Conservation (phyloP, 2,329 filamentous ascomycete genomes). For the Talaromyces sp. region DNA sequence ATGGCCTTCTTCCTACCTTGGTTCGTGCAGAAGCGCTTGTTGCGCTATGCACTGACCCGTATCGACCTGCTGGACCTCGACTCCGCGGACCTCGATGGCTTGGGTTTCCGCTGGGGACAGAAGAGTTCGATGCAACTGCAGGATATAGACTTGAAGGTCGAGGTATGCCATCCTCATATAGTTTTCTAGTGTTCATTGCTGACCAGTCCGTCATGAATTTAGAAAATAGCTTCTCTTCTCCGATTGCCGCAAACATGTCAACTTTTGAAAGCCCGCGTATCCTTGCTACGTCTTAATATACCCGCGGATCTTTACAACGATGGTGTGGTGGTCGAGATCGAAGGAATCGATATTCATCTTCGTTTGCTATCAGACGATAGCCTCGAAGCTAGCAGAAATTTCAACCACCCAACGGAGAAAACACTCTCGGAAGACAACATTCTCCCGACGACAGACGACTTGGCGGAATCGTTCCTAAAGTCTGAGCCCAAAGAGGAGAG, state of each 20-base stretch:
- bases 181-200: background rate
- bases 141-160: conserved; percentile 75
- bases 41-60: conserved; percentile 78
- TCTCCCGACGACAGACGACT: conserved; percentile 54
- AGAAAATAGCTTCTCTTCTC: conserved; percentile 76
- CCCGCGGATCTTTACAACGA: conserved; percentile 84
- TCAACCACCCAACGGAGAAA: conserved; percentile 18
- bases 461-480: conserved; percentile 58
- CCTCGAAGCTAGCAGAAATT: conserved; percentile 1
- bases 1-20: conserved; percentile 76
- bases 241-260: conserved; percentile 68
- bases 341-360: conserved; percentile 71
- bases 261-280: conserved; percentile 69
- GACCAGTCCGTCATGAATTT: conserved; percentile 55
- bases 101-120: conserved; percentile 78
- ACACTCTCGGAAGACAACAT: conserved; percentile 14
- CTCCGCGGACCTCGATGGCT: conserved; percentile 75
- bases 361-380: conserved; percentile 46
- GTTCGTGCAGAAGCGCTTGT: conserved; percentile 78
- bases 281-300: conserved; percentile 73
- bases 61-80: conserved; percentile 86
- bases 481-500: conserved; percentile 55
- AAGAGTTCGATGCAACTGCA: conserved; percentile 79
- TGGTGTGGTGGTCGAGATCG: conserved; percentile 74
- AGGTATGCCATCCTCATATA: conserved; percentile 50